These are phyloP conservation scores for Davidsoniella eucalypti DNA, from an alignment of 2,329 filamentous ascomycete genomes.

Conservation along the genomic window DNA sequence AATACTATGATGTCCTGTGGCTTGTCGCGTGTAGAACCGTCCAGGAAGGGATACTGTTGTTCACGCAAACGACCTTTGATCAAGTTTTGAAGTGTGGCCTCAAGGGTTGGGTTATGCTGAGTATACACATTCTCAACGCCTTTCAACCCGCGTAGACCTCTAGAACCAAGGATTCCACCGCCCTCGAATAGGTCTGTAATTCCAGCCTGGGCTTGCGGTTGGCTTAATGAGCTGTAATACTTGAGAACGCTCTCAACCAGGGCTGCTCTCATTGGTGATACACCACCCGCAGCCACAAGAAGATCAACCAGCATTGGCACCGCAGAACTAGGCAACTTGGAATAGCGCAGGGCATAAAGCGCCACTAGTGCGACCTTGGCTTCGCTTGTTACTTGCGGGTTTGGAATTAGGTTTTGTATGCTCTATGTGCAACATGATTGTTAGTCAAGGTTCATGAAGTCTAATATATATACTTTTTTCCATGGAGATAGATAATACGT, in stretches of 20 bases:
- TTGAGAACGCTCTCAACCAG: slow-evolving; percentile 66
- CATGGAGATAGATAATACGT: slow-evolving; percentile 15
- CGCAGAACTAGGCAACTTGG: slow-evolving; percentile 69
- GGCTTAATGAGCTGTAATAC: slow-evolving; percentile 77
- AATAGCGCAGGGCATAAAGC: slow-evolving; percentile 87
- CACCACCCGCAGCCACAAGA: slow-evolving; percentile 65
- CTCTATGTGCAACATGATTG: slow-evolving; percentile 31
- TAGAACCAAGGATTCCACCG: slow-evolving; percentile 58
- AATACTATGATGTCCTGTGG: slow-evolving; percentile 94
- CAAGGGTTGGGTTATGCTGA: slow-evolving; percentile 80
- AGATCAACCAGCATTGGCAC: slow-evolving; percentile 76
- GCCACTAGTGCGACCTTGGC: slow-evolving; percentile 83
- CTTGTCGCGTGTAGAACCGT: slow-evolving; percentile 81
- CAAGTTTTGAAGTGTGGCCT: slow-evolving; percentile 75
- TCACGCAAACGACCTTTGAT: slow-evolving; percentile 83
- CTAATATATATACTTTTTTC: not conserved
- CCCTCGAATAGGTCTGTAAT: slow-evolving; percentile 89
- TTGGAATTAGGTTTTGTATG: slow-evolving; percentile 73
- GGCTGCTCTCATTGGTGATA: slow-evolving; percentile 58
- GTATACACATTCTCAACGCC: slow-evolving; percentile 99
- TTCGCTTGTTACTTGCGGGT: slow-evolving; percentile 56
- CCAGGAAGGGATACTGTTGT: slow-evolving; percentile 82
- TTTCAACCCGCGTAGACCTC: slow-evolving; percentile 85
- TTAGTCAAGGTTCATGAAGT: not conserved
- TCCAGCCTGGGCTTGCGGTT: slow-evolving; percentile 55